phyloP scores from a whole-genome alignment of 192 early-diverging fungal genomes.

The Rhizophagus prolifer region DNA sequence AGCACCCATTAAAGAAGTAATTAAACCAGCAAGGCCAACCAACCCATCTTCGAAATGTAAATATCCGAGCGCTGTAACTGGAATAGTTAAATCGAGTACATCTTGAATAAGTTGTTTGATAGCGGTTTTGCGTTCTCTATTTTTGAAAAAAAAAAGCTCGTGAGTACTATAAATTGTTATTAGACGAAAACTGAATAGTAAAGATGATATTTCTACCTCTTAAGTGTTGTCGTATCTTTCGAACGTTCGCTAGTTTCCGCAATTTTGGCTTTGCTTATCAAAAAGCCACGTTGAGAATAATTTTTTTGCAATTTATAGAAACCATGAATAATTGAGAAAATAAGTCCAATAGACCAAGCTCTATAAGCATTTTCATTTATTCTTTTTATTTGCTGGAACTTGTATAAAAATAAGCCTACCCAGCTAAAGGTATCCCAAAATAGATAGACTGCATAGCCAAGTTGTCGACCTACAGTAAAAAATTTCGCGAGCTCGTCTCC shows the following conservation, averaged over 20 bases:
- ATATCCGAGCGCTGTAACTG: conserved; percentile 66
- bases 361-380: conserved; percentile 56
- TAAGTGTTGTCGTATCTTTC: conserved; percentile 40
- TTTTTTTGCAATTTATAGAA: conserved; percentile 66
- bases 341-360: conserved; percentile 68
- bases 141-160: conserved; percentile 8
- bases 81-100: conserved; percentile 68
- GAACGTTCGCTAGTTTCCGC: conserved; percentile 36
- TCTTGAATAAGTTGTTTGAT: conserved; percentile 63
- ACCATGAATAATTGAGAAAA: conserved; percentile 59
- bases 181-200: not conserved
- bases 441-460: conserved; percentile 63
- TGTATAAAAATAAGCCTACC: conserved; percentile 51
- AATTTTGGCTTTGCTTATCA: conserved; percentile 35
- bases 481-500: conserved; percentile 61
- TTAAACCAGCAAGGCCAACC: conserved; percentile 69
- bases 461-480: conserved; percentile 55
- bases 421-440: conserved; percentile 61
- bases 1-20: conserved; percentile 69
- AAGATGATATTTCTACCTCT: conserved; percentile 35
- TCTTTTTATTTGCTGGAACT: conserved; percentile 63
- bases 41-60: conserved; percentile 63
- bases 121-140: conserved; percentile 56
- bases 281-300: conserved; percentile 37
- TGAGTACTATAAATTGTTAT: not conserved